A percentile compares a stretch with the other conserved stretches of the same genome.
These are phyloP conservation scores for Pseudotulostoma volvatum DNA, from an alignment of 495 filamentous ascomycete genomes.

Conservation along the genomic window DNA sequence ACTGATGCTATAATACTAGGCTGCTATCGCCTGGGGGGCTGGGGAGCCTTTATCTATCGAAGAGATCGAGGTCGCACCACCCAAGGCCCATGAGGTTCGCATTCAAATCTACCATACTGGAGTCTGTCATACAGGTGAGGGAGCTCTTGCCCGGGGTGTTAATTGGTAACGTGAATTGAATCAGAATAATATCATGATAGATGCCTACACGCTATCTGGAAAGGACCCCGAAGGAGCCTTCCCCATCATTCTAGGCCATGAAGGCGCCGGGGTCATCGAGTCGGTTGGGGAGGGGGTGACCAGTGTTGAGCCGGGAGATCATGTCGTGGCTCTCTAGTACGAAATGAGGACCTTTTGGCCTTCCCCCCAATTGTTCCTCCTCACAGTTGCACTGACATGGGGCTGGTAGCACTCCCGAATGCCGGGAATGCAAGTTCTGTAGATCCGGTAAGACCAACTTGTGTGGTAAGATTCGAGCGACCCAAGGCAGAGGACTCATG, in stretches of 20 bases:
- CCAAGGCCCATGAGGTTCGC: conserved; percentile 88
- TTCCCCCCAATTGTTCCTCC: too few relatives aligned
- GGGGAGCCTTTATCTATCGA: conserved; percentile 78
- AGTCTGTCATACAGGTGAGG: conserved; percentile 88
- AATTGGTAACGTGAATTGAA: neutral
- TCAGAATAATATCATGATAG: conserved; percentile 21
- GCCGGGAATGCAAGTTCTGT: conserved; percentile 97
- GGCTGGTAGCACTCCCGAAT: conserved; percentile 94
- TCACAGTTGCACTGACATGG: too few relatives aligned
- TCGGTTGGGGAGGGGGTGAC: conserved; percentile 93
- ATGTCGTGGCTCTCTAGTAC: conserved; percentile 93
- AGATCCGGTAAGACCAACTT: conserved; percentile 98
- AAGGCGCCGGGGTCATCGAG: conserved; percentile 94
- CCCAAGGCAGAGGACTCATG: conserved; percentile 92
- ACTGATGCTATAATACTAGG: conserved; percentile 28
- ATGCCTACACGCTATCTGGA: conserved; percentile 95
- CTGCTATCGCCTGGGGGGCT: conserved; percentile 91
- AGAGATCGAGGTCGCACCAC: conserved; percentile 80
- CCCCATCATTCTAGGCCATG: conserved; percentile 89
- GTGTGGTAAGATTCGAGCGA: conserved; percentile 96
- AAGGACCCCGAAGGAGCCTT: conserved; percentile 98
- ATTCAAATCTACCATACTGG: conserved; percentile 94
- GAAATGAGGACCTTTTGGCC: too few relatives aligned
- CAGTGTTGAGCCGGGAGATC: conserved; percentile 61
- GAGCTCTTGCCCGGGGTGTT: neutral